Conservation (phyloP, 78 protist species). For the Cavenderia fasciculata region DNA sequence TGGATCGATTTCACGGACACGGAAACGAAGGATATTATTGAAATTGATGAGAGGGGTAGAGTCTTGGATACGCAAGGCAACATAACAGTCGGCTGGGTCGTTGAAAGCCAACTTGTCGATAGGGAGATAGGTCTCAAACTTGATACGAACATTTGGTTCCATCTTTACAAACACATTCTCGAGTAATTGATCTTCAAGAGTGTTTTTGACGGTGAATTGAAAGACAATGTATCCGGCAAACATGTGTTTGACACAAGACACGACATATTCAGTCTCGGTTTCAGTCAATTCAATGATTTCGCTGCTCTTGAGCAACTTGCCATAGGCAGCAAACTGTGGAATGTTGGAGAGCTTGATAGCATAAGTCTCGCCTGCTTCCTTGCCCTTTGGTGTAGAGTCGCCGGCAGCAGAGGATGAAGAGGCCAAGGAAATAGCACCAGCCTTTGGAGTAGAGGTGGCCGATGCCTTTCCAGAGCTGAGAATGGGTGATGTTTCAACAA, state of each 20-base stretch:
- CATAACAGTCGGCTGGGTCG: conserved; percentile 51
- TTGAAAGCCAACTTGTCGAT: conserved; percentile 32
- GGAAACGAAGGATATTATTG: conserved; percentile 76
- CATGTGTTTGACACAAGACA: conserved; percentile 90
- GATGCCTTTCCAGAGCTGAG: conserved; percentile 20
- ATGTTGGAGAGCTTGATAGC: conserved; percentile 45
- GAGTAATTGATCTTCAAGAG: conserved; percentile 89
- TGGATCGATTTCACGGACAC: conserved; percentile 86
- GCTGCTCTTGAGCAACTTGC: conserved; percentile 75
- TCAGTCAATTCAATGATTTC: conserved; percentile 91
- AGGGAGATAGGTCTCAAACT: conserved; percentile 20
- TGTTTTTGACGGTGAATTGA: conserved; percentile 92
- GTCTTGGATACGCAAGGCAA: conserved; percentile 34
- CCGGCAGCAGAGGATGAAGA: background rate
- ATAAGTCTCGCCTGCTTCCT: conserved; percentile 40
- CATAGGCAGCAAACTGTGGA: conserved; percentile 89
- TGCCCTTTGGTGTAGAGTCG: background rate
- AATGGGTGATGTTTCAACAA: conserved; percentile 36
- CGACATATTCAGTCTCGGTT: conserved; percentile 95
- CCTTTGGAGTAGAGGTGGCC: background rate
- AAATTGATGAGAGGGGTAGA: conserved; percentile 39
- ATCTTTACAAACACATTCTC: conserved; percentile 84
- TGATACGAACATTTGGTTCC: conserved; percentile 29
- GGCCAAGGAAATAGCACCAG: background rate
- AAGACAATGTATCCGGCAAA: conserved; percentile 87